Evolutionary conservation across 768 basidiomycete genomes (phyloP).

Genomic region (Xerocomus spinulosus): DNA sequence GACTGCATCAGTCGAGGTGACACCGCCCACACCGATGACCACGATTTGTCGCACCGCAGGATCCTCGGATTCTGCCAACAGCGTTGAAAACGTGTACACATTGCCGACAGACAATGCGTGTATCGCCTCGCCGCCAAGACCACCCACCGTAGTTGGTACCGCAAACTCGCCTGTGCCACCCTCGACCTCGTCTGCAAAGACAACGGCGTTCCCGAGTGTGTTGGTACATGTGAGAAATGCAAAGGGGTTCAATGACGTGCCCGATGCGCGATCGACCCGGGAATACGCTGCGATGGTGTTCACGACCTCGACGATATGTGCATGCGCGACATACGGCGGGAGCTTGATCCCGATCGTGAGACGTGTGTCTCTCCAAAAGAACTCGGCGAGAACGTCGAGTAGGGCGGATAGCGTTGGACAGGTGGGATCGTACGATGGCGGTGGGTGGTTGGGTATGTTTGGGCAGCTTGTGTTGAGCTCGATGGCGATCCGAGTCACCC

Average conservation of each 20-base stretch:
- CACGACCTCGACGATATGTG: conserved; percentile 57
- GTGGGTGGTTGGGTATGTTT: conserved; percentile 60
- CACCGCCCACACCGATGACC: conserved; percentile 82
- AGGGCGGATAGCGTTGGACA: conserved; percentile 42
- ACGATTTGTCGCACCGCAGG: conserved; percentile 44
- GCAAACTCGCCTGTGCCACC: conserved; percentile 39
- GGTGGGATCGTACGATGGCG: conserved; percentile 59
- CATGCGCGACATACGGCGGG: conserved; percentile 63
- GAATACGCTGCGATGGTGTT: conserved; percentile 42
- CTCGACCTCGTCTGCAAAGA: conserved; percentile 53
- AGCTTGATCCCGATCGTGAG: conserved; percentile 75
- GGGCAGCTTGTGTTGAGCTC: conserved; percentile 87
- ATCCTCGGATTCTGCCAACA: conserved; percentile 43
- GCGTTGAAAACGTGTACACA: conserved; percentile 54
- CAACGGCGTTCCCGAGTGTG: conserved; percentile 66
- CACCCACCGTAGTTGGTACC: conserved; percentile 62
- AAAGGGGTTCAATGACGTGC: conserved; percentile 41
- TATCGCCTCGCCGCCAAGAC: conserved; percentile 70
- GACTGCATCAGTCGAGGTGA: conserved; percentile 55
- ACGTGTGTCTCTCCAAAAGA: conserved; percentile 44
- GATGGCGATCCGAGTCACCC: conserved; percentile 52
- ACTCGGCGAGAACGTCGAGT: conserved; percentile 50
- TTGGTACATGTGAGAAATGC: conserved; percentile 79
- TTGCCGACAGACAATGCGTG: conserved; percentile 79
- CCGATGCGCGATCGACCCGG: conserved; percentile 5